Percentiles rank a stretch among this genome's conserved stretches.
Conservation (phyloP, 495 filamentous ascomycete species). For the Thozetella sp. region DNA sequence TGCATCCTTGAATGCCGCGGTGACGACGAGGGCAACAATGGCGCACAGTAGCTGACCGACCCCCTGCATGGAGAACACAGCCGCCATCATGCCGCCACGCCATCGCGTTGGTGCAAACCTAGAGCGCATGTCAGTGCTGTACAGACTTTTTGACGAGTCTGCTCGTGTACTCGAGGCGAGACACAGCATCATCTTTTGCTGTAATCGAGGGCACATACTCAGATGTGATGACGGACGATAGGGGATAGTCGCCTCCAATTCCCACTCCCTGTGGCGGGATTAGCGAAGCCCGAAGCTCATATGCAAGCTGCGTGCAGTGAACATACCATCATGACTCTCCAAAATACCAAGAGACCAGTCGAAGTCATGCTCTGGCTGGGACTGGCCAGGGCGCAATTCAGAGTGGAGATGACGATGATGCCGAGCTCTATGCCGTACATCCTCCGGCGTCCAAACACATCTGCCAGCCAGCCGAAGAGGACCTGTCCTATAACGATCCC, state of each 20-base stretch:
- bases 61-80: constrained; percentile 88
- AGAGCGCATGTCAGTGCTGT: constrained; percentile 3
- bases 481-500: constrained; percentile 77
- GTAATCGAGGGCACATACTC: constrained; percentile 59
- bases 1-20: constrained; percentile 67
- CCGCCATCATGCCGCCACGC: constrained; percentile 86
- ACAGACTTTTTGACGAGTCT: not conserved
- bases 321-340: constrained; percentile 71
- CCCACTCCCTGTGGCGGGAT: constrained; percentile 40
- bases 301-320: not conserved
- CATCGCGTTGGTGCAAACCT: constrained; percentile 83
- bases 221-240: constrained; percentile 79
- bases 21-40: constrained; percentile 71
- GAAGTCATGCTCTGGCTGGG: constrained; percentile 61
- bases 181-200: no score
- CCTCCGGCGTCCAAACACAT: constrained; percentile 68
- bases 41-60: constrained; percentile 75
- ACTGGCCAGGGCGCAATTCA: constrained; percentile 62
- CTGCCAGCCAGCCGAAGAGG: constrained; percentile 70
- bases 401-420: constrained; percentile 69
- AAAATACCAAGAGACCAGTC: constrained; percentile 76
- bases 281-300: not conserved
- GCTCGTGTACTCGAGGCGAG: no score
- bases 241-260: constrained; percentile 76
- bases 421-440: constrained; percentile 81